phyloP scores from a whole-genome alignment of 768 basidiomycete genomes.

The Mycena galopus region DNA sequence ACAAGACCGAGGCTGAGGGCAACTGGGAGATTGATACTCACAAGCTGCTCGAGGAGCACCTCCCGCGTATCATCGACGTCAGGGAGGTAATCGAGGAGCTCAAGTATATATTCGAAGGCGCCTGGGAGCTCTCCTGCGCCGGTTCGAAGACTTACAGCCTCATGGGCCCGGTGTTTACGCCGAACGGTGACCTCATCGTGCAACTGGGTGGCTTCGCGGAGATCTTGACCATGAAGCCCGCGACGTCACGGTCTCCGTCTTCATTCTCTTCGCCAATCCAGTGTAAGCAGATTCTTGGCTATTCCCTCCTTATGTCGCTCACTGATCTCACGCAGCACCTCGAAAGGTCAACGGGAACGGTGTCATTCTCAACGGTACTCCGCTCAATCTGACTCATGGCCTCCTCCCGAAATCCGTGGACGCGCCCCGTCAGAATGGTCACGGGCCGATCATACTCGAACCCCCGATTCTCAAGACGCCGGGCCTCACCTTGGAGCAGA shows the following conservation, averaged over 20 bases:
- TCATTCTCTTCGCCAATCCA: no score
- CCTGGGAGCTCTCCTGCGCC: slow-evolving; percentile 17
- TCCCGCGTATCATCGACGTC: slow-evolving; percentile 26
- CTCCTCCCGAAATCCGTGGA: no score
- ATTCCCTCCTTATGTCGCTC: neutral
- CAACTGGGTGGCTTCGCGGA: slow-evolving; percentile 11
- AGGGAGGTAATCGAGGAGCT: slow-evolving; percentile 22
- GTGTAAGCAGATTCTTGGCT: no score
- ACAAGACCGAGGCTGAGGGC: slow-evolving; percentile 15
- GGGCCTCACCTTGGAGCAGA: no score
- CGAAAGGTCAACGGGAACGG: no score
- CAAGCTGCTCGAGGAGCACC: slow-evolving; percentile 11
- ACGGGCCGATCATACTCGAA: no score
- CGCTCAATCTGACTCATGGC: no score
- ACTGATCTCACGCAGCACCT: no score
- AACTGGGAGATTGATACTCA: slow-evolving; percentile 29
- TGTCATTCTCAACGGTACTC: no score
- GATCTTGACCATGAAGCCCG: neutral
- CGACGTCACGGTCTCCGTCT: neutral
- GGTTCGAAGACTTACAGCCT: slow-evolving; percentile 18
- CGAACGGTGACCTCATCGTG: slow-evolving; percentile 31
- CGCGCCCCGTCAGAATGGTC: no score
- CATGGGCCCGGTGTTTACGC: slow-evolving; percentile 30
- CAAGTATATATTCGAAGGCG: slow-evolving; percentile 22
- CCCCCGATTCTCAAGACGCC: no score